Conservation (phyloP, 345 rosid genomes). For the Gossypium raimondii region DNA sequence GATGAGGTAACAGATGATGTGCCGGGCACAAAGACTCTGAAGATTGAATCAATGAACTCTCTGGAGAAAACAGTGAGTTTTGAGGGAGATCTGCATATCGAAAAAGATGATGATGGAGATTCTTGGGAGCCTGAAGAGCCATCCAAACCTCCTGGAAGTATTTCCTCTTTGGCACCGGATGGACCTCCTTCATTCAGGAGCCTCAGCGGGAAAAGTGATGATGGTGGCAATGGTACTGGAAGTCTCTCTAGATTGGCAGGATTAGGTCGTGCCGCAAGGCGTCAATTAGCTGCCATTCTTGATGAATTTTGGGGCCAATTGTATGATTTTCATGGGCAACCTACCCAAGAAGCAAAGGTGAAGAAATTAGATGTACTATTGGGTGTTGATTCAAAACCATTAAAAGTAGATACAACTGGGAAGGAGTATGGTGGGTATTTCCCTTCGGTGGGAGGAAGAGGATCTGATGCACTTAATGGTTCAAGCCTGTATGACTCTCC, state of each 20-base stretch:
- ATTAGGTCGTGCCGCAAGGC: constrained; percentile 92
- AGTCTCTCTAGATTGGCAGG: constrained; percentile 95
- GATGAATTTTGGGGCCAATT: constrained; percentile 96
- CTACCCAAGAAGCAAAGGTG: constrained; percentile 59
- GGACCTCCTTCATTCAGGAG: constrained; percentile 85
- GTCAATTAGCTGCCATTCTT: constrained; percentile 65
- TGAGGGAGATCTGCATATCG: constrained; percentile 40
- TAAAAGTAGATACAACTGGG: constrained; percentile 46
- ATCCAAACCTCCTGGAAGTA: constrained; percentile 46
- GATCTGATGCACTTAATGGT: constrained; percentile 45
- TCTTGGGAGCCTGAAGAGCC: constrained; percentile 66
- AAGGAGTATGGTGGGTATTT: constrained; percentile 46
- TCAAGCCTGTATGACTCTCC: constrained; percentile 53
- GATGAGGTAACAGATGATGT: constrained; percentile 37
- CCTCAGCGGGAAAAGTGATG: constrained; percentile 76
- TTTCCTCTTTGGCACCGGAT: constrained; percentile 43
- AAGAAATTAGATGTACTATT: constrained; percentile 58
- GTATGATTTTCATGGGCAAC: constrained; percentile 73
- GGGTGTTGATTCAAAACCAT: constrained; percentile 42
- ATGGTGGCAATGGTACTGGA: constrained; percentile 74
- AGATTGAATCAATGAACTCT: constrained; percentile 34
- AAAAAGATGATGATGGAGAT: constrained; percentile 59
- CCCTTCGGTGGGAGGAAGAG: constrained; percentile 50
- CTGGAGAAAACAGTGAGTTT: constrained; percentile 50
- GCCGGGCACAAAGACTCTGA: constrained; percentile 33